Evolutionary conservation across 495 filamentous ascomycete species (phyloP).

Genomic region (Penicillium parvum): DNA sequence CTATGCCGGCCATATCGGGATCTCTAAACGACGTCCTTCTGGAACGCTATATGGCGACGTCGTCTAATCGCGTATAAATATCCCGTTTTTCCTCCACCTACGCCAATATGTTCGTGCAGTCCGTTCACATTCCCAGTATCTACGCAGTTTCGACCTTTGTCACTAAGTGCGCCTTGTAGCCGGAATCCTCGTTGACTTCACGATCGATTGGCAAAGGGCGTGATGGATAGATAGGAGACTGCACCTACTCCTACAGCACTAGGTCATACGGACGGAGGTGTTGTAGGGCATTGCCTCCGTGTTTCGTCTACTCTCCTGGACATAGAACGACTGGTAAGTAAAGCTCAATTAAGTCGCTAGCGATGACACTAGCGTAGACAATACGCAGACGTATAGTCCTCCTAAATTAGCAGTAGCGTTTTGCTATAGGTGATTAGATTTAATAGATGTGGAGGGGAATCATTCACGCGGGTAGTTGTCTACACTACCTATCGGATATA

Average conservation of each 20-base stretch:
- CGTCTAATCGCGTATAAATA: neutral
- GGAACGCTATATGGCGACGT: neutral
- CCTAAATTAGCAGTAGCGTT: neutral
- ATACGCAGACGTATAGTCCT: neutral
- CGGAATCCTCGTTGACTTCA: neutral
- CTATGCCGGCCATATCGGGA: neutral
- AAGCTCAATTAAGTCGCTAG: neutral
- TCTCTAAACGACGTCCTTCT: neutral
- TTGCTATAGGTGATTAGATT: neutral
- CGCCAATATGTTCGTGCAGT: neutral
- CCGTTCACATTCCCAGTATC: neutral
- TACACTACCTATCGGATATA: neutral
- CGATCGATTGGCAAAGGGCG: constrained; percentile 1
- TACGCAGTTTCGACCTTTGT: neutral
- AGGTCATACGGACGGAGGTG: too few relatives aligned
- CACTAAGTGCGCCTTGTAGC: constrained; percentile 1
- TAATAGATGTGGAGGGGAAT: neutral
- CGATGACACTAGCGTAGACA: neutral
- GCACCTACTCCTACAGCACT: too few relatives aligned
- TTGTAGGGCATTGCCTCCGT: too few relatives aligned
- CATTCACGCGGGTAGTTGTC: neutral
- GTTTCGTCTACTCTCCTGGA: neutral
- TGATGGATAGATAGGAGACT: neutral
- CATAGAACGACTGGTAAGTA: neutral
- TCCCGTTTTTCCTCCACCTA: neutral